Evolutionary conservation across 768 basidiomycete species (phyloP).

Genomic region (Pisolithus albus): DNA sequence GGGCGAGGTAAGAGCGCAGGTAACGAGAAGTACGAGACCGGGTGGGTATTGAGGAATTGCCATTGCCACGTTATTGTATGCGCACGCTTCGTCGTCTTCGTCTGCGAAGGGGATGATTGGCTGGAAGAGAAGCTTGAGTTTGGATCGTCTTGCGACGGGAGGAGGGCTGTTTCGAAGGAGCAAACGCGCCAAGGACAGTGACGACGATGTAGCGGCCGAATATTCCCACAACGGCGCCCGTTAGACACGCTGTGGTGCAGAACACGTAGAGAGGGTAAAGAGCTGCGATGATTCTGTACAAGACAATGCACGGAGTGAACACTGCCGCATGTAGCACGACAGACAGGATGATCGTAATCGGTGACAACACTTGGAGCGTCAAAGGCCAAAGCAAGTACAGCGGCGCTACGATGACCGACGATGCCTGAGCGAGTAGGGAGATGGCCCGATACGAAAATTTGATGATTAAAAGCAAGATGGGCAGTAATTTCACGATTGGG

Average conservation of each 20-base stretch:
- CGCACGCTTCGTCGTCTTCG: slow-evolving; percentile 19
- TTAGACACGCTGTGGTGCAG: slow-evolving; percentile 48
- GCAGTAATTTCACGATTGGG: slow-evolving; percentile 20
- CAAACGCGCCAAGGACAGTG: slow-evolving; percentile 7
- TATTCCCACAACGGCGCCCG: slow-evolving; percentile 40
- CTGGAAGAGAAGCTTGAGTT: not conserved
- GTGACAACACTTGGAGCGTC: slow-evolving; percentile 39
- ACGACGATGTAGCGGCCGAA: slow-evolving; percentile 24
- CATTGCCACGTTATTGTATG: slow-evolving; percentile 8
- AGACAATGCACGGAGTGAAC: slow-evolving; percentile 37
- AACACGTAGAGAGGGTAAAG: slow-evolving; percentile 54
- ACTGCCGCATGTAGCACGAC: slow-evolving; percentile 38
- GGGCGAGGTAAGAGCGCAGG: too few species aligned
- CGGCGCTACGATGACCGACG: slow-evolving; percentile 13
- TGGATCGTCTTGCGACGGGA: slow-evolving; percentile 2
- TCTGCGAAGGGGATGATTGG: slow-evolving; percentile 12
- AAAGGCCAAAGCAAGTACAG: slow-evolving; percentile 20
- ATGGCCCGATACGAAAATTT: slow-evolving; percentile 9
- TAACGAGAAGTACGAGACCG: too few species aligned
- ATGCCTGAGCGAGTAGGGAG: slow-evolving; percentile 6
- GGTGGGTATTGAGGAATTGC: too few species aligned
- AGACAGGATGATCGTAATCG: slow-evolving; percentile 37
- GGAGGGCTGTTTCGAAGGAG: slow-evolving; percentile 11
- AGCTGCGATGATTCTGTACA: slow-evolving; percentile 33
- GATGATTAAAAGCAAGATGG: slow-evolving; percentile 10